Evolutionary conservation across 306 rosid species (phyloP).

Genomic region (Gynostemma pentaphyllum): DNA sequence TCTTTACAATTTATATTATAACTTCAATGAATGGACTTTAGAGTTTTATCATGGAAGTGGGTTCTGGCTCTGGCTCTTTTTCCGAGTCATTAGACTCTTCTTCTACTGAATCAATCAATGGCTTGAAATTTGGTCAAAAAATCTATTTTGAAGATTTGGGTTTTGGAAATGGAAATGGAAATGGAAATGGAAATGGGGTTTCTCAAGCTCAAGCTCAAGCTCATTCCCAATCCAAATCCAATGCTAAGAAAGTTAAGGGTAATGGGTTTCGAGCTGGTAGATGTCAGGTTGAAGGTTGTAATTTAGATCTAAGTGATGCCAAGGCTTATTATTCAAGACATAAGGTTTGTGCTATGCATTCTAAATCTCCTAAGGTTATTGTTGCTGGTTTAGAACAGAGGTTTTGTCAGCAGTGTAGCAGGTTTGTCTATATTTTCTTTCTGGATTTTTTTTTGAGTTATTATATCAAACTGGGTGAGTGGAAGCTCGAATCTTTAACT

Average conservation of each 20-base stretch:
- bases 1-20: neutral
- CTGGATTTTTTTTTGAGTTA: too few relatives aligned
- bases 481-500: too few relatives aligned
- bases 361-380: constrained; percentile 56
- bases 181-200: too few relatives aligned
- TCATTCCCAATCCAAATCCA: too few relatives aligned
- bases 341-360: constrained; percentile 66
- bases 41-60: constrained; percentile 26
- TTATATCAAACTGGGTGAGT: too few relatives aligned
- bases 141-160: constrained; percentile 62
- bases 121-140: constrained; percentile 54
- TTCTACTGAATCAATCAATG: constrained; percentile 44
- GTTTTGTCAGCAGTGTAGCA: too few relatives aligned
- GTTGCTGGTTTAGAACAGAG: constrained; percentile 68
- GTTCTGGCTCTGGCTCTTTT: constrained; percentile 32
- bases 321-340: constrained; percentile 80
- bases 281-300: constrained; percentile 80
- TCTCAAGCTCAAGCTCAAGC: too few relatives aligned
- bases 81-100: constrained; percentile 33
- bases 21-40: constrained; percentile 23
- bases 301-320: constrained; percentile 63
- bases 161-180: too few relatives aligned
- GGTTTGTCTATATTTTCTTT: too few relatives aligned
- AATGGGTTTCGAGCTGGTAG: constrained; percentile 24
- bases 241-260: constrained; percentile 36